Base-by-base conservation (phyloP, 768 basidiomycete genomes). In the Boletus tylopilopsis region DNA sequence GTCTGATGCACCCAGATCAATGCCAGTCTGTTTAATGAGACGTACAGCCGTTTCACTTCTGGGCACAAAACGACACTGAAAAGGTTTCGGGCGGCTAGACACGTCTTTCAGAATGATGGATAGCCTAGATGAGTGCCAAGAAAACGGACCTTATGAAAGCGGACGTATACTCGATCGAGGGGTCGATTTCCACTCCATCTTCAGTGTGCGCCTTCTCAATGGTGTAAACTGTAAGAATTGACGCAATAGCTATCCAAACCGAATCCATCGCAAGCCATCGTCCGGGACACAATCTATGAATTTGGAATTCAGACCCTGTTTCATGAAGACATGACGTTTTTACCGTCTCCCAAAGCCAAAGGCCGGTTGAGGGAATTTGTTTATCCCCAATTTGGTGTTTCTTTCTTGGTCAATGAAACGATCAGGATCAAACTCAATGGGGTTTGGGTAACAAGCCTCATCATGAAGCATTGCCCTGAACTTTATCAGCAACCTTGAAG, bases 311-410 rank as follows among this genome's bases (percentile, higher is more conserved):
- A 47, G 32, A 35, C 23, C 13, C 34, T 22, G 12, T 15, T 21
- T 16, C 8, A 40, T 15, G 16, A 27, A 33, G 6, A 51, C 23
- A 15, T 22, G 29, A 45, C 7, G 16, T 27, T 29, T 49, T 64
- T 54, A 71, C 73, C 72, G 63, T 51, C 71, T 60, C 30, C 73
- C 73, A 50, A 72, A 75, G 13, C 74, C 73, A 42, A 75, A 76
- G 10, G 70, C 69, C 34, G 64, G 62, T 40, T 64, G 65, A 21
- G 71, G 73, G 29, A 68, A 59, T 33, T 61, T 62, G 42, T 73
- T 74, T 47, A 68, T 64, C 4, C 68, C 71, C 9, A 55, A 50
- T 27, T 46, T 47, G 10, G 35, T 42, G 42, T 73, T 71, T 42
- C 32, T 58, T 34, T 54, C 47, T 45, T 46, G 43, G 42, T 67